phyloP scores from a whole-genome alignment of 371 early-diverging fungal species.

The Rhizopus stolonifer region DNA sequence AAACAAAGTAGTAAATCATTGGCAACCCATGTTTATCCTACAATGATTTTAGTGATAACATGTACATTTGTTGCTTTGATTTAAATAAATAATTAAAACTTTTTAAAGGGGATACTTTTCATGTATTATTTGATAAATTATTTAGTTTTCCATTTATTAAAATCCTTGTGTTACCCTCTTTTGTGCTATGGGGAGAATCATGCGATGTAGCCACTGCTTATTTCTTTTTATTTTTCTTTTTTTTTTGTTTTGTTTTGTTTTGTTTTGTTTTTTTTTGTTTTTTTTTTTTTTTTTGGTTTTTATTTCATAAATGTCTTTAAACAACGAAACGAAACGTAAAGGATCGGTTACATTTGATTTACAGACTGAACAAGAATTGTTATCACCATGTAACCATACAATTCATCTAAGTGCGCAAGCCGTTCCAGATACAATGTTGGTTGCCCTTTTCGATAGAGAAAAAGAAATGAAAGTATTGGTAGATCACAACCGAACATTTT shows the following conservation, averaged over 20 bases:
- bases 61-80: too few relatives aligned
- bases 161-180: too few relatives aligned
- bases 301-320: background rate
- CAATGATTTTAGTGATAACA: too few relatives aligned
- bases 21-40: too few relatives aligned
- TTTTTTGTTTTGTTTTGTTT: background rate
- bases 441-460: conserved; percentile 42
- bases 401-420: conserved; percentile 43
- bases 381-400: conserved; percentile 27
- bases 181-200: background rate
- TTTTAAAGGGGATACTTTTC: too few relatives aligned
- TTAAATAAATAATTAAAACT: too few relatives aligned
- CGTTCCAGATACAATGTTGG: conserved; percentile 45
- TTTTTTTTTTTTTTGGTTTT: background rate
- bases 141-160: too few relatives aligned
- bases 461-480: conserved; percentile 49
- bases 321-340: conserved; percentile 14
- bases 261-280: background rate
- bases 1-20: too few relatives aligned
- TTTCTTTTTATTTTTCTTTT: background rate
- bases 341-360: conserved; percentile 45
- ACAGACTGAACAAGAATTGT: conserved; percentile 15
- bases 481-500: conserved; percentile 32
- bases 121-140: too few relatives aligned
- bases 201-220: background rate